These are phyloP conservation scores for Pistacia atlantica DNA, from an alignment of 345 rosid genomes.

Conservation along the genomic window DNA sequence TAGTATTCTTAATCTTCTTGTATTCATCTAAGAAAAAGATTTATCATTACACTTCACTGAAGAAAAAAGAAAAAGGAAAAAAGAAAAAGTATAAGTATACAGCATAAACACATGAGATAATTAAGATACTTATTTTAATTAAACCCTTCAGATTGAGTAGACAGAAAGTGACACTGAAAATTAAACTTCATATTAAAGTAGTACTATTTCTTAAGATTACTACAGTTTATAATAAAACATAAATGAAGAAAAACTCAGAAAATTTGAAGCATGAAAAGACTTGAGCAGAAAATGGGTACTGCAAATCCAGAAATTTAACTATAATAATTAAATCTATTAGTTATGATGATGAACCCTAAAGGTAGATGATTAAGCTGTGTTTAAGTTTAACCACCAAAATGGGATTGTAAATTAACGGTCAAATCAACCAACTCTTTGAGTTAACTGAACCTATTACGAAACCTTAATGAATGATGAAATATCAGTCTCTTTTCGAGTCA, in stretches of 20 bases:
- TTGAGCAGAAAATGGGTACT: neutral
- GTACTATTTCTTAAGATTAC: no score
- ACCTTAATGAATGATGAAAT: constrained; percentile 41
- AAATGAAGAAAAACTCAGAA: neutral
- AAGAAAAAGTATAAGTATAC: no score
- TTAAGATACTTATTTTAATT: no score
- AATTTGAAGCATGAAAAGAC: neutral
- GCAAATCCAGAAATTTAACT: neutral
- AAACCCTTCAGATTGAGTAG: neutral
- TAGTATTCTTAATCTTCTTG: neutral
- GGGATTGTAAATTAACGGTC: constrained; percentile 24
- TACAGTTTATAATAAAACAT: no score
- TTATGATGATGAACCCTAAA: constrained; percentile 3
- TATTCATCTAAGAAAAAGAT: neutral
- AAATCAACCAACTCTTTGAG: constrained; percentile 55
- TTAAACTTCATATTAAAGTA: no score
- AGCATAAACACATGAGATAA: no score
- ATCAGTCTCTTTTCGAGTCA: constrained; percentile 34
- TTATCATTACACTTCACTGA: no score
- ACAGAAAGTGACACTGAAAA: neutral
- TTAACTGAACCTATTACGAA: constrained; percentile 55
- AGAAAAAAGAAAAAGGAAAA: no score
- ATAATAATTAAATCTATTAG: neutral
- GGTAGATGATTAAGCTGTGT: neutral
- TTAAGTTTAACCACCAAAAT: neutral